Percentiles rank a stretch among this genome's conserved stretches.
These are phyloP conservation scores for Sporothrix pallida DNA, from an alignment of 2,329 filamentous ascomycete species.

Conservation along the genomic window DNA sequence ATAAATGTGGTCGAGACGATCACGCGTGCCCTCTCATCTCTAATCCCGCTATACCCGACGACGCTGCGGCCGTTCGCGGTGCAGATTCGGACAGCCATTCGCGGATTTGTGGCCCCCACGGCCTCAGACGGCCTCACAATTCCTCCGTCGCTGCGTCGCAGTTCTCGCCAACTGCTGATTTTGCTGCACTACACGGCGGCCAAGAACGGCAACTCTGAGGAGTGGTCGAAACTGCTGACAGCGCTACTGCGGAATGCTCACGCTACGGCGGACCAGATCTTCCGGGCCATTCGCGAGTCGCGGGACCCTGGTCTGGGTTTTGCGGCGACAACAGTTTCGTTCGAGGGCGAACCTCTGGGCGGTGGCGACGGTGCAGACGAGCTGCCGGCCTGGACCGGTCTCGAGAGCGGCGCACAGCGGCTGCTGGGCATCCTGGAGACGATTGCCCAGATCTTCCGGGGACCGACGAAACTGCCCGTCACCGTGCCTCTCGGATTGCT, in stretches of 20 bases:
- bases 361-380: constrained; percentile 54
- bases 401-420: constrained; percentile 75
- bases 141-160: constrained; percentile 59
- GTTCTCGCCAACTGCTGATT: constrained; percentile 69
- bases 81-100: constrained; percentile 68
- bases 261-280: constrained; percentile 73
- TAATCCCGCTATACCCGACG: constrained; percentile 81
- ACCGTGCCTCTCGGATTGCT: constrained; percentile 70
- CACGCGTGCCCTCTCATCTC: constrained; percentile 70
- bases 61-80: constrained; percentile 77
- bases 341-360: constrained; percentile 55
- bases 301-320: constrained; percentile 73
- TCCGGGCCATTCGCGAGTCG: constrained; percentile 79
- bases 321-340: constrained; percentile 48
- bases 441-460: constrained; percentile 67
- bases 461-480: constrained; percentile 68
- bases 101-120: constrained; percentile 68
- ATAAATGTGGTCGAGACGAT: constrained; percentile 67
- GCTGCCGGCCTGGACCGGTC: constrained; percentile 73
- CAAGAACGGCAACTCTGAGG: constrained; percentile 76
- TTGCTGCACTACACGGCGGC: constrained; percentile 80
- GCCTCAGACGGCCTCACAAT: constrained; percentile 56
- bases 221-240: constrained; percentile 75
- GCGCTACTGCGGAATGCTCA: constrained; percentile 70
- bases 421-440: constrained; percentile 69